phyloP scores from a whole-genome alignment of 164 flowering plant genomes.

The Protea cynaroides region DNA sequence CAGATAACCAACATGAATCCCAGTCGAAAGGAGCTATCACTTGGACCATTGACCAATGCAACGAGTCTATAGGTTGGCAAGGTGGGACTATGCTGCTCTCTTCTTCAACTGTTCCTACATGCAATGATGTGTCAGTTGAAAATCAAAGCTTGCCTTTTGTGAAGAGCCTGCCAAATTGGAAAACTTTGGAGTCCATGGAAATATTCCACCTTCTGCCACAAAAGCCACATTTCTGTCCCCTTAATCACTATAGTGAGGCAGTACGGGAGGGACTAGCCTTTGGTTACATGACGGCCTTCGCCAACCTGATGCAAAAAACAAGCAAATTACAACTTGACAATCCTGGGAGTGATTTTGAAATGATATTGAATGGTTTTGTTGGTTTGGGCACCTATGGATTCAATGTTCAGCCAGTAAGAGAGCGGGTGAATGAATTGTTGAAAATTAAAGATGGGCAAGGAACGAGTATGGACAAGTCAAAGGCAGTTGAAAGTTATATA shows the following conservation, averaged over 20 bases:
- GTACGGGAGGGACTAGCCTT: constrained; percentile 50
- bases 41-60: not conserved
- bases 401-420: constrained; percentile 21
- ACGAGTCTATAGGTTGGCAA: not conserved
- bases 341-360: constrained; percentile 19
- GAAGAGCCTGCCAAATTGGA: constrained; percentile 36
- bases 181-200: constrained; percentile 35
- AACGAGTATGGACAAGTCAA: constrained; percentile 5
- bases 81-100: not conserved
- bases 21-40: not conserved
- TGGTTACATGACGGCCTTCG: constrained; percentile 38
- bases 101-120: not conserved
- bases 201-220: constrained; percentile 38
- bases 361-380: constrained; percentile 26
- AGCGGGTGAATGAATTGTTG: constrained; percentile 21
- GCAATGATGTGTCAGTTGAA: not conserved
- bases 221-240: constrained; percentile 42
- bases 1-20: not conserved
- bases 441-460: constrained; percentile 24
- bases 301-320: constrained; percentile 30
- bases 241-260: constrained; percentile 26
- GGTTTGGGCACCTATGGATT: constrained; percentile 49
- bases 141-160: constrained; percentile 27
- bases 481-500: constrained; percentile 19
- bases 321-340: constrained; percentile 23